Evolutionary conservation across 129 eudicot genomes (phyloP).

Genomic region (Flaveria linearis): DNA sequence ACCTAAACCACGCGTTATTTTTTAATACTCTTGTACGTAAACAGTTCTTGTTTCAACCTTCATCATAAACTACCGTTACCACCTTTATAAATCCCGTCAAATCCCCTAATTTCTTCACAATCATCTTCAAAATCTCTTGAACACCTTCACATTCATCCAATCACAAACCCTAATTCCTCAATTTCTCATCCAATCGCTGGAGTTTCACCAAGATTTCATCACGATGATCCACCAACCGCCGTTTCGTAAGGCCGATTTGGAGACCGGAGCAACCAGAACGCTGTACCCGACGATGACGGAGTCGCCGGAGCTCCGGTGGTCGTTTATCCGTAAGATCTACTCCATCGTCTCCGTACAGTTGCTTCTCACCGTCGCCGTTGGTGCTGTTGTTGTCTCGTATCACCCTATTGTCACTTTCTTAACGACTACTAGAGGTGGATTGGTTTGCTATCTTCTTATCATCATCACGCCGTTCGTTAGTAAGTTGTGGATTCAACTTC

Average conservation of each 20-base stretch:
- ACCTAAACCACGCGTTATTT: too few relatives aligned
- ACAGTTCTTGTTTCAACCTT: too few relatives aligned
- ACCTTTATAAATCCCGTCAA: background rate
- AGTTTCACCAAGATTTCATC: background rate
- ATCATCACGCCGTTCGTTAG: conserved; percentile 65
- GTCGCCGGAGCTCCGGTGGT: conserved; percentile 77
- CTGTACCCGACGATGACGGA: conserved; percentile 74
- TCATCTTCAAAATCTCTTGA: background rate
- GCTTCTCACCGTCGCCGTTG: conserved; percentile 75
- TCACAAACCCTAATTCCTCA: conserved; percentile 15
- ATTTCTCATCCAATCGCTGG: background rate
- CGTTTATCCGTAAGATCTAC: conserved; percentile 71
- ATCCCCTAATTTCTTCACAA: background rate
- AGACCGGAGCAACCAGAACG: conserved; percentile 38
- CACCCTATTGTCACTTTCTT: conserved; percentile 54
- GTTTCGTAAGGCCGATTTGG: conserved; percentile 58
- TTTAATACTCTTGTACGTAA: too few relatives aligned
- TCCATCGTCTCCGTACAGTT: conserved; percentile 62
- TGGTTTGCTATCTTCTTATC: conserved; percentile 52
- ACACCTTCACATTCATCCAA: background rate
- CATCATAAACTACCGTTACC: background rate
- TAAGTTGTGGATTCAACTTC: conserved; percentile 17
- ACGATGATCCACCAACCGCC: conserved; percentile 52
- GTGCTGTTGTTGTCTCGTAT: conserved; percentile 56
- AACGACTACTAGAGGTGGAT: conserved; percentile 53